Evolutionary conservation across 371 early-diverging fungal species (phyloP).

Genomic region (Phascolomyces articulosus): DNA sequence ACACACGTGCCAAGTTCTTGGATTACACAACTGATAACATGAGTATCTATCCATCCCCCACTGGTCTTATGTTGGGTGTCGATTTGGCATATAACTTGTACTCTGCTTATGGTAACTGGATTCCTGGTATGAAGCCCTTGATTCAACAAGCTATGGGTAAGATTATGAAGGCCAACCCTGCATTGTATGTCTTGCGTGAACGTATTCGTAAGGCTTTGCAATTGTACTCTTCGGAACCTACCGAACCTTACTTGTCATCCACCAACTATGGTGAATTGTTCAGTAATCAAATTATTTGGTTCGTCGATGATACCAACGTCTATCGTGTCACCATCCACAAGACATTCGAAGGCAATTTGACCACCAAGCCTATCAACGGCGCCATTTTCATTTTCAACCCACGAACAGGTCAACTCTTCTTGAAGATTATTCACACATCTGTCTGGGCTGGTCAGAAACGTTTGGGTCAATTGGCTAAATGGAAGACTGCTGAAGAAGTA

Average conservation of each 20-base stretch:
- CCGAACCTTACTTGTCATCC: conserved; percentile 96
- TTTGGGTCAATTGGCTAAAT: conserved; percentile 97
- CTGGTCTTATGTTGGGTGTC: conserved; percentile 96
- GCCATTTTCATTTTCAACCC: conserved; percentile 99
- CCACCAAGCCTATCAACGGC: conserved; percentile 98
- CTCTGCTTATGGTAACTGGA: conserved; percentile 95
- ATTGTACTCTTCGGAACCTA: conserved; percentile 97
- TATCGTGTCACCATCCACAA: conserved; percentile 99
- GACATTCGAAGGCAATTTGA: conserved; percentile 98
- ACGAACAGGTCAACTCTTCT: conserved; percentile 97
- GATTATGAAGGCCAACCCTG: conserved; percentile 98
- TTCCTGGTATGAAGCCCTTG: conserved; percentile 98
- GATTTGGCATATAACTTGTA: conserved; percentile 97
- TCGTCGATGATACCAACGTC: conserved; percentile 99
- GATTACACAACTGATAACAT: conserved; percentile 98
- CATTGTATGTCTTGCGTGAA: conserved; percentile 96
- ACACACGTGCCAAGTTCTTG: conserved; percentile 97
- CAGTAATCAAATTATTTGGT: conserved; percentile 98
- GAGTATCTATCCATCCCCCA: conserved; percentile 98
- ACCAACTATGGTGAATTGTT: conserved; percentile 98
- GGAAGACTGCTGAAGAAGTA: conserved; percentile 99
- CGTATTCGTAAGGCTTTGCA: conserved; percentile 99
- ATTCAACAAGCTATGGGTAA: conserved; percentile 97
- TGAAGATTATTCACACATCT: conserved; percentile 98
- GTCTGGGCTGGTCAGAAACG: conserved; percentile 99